Evolutionary conservation across 768 basidiomycete species (phyloP), one percentile per base, ranked within the genome.

Genomic region (Auricularia heimuer): DNA sequence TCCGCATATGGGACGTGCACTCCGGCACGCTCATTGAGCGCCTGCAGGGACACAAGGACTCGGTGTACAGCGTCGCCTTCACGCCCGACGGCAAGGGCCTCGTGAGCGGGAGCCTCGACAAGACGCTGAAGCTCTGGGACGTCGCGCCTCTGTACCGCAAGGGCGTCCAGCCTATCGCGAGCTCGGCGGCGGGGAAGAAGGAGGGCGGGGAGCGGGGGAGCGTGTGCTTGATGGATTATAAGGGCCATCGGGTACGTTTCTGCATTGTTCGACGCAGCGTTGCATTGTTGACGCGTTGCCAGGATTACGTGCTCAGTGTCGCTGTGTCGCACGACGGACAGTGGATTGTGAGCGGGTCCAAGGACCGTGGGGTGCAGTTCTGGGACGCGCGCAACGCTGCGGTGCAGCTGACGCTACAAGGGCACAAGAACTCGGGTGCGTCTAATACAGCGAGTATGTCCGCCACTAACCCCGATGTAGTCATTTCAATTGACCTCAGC

Each of bases 291-390:
- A 60, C 56, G 24, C 12, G 6, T 45, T 51, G 24, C 62, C 69
- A 86, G 84, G 87, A 89, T 73, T 89, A 88, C 66, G 88, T 89
- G 65, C 79, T 89, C 62, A 84, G 83, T 58, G 86, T 88, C 58
- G 86, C 85, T 21, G 91, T 94, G 61, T 93, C 92, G 58, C 89
- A 93, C 68, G 95, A 98, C 75, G 92, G 92, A 3, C 86, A 91
- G 68, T 89, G 94, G 91, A 89, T 98, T 69, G 95, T 97, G 11
- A 94, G 92, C 11, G 96, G 97, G 62, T 88, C 87, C 42, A 98
- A 98, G 77, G 97, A 99, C 74, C 89, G 97, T 12, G 90, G 93
- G 0, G 94, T 99, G 64, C 92, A 95, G 74, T 94, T 96, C 73
- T 93, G 91, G 88, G 92, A 95, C 72, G 85, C 91, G 63, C 81